phyloP scores from a whole-genome alignment of 805 yeast species.

The Phaffomyces thermotolerans region DNA sequence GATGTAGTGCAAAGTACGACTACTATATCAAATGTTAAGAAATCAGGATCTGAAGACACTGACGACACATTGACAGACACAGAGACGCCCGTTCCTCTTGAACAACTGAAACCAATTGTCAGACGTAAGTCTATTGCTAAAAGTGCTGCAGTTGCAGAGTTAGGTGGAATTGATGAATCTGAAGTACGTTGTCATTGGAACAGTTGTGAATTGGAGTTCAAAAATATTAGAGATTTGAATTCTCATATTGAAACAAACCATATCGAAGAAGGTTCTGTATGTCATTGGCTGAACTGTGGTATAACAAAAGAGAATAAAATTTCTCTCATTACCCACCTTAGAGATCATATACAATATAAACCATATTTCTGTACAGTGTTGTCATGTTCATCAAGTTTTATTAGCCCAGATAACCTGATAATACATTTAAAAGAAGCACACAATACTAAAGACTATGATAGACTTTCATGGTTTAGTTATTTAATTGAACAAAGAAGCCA shows the following conservation, averaged over 20 bases:
- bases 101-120: neutral
- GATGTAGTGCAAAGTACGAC: neutral
- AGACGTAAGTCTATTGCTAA: too few relatives aligned
- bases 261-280: constrained; percentile 17
- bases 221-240: constrained; percentile 3
- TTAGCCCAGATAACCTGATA: constrained; percentile 54
- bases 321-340: constrained; percentile 54
- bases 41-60: neutral
- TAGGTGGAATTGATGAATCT: neutral
- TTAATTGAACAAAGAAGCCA: constrained; percentile 26
- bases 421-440: constrained; percentile 59
- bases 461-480: constrained; percentile 13
- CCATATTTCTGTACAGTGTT: constrained; percentile 62
- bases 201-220: neutral
- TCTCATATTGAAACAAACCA: constrained; percentile 9
- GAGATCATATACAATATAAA: constrained; percentile 61
- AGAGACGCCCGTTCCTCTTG: neutral
- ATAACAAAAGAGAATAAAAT: constrained; percentile 43
- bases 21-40: neutral
- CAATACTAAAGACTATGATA: constrained; percentile 5
- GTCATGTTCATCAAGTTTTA: constrained; percentile 55
- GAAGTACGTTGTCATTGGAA: constrained; percentile 13
- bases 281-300: constrained; percentile 59
- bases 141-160: too few relatives aligned
- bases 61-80: constrained; percentile 4